Conservation (phyloP, 306 rosid species). For the Vigna angularis region DNA sequence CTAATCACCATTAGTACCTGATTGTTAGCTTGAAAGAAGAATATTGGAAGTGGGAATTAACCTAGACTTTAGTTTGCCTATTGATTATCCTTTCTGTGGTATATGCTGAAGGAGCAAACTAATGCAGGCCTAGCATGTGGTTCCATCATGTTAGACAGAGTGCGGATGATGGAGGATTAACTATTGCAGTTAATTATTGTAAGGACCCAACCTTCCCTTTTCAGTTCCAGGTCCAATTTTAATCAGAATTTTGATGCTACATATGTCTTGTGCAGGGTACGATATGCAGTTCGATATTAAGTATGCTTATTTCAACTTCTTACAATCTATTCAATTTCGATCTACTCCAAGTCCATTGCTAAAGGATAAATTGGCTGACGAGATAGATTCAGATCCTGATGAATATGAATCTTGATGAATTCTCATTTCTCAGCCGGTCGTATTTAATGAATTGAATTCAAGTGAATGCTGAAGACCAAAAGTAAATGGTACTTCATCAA, state of each 20-base stretch:
- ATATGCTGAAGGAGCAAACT: constrained; percentile 38
- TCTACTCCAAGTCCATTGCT: constrained; percentile 7
- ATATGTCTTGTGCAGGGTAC: constrained; percentile 71
- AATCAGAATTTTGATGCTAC: constrained; percentile 31
- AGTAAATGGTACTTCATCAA: neutral
- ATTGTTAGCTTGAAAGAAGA: constrained; percentile 11
- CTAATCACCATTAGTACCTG: neutral
- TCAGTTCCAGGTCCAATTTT: constrained; percentile 5
- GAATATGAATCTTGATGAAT: constrained; percentile 30
- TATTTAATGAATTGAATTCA: constrained; percentile 31
- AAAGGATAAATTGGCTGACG: constrained; percentile 38
- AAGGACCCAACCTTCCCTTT: constrained; percentile 43
- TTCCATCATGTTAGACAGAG: constrained; percentile 88
- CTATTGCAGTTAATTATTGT: constrained; percentile 84
- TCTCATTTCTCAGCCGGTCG: constrained; percentile 21
- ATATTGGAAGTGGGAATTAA: constrained; percentile 1
- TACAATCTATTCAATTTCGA: constrained; percentile 64
- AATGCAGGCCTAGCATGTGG: constrained; percentile 94
- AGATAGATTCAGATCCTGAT: constrained; percentile 45
- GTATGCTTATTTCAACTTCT: constrained; percentile 82
- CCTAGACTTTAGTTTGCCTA: neutral
- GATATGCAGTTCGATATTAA: constrained; percentile 89
- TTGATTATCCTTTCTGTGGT: neutral
- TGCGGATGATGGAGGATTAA: constrained; percentile 60
- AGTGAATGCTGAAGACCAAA: constrained; percentile 1